These are phyloP conservation scores for Knoxdaviesia capensis DNA, from an alignment of 2,329 filamentous ascomycete species.

Conservation along the genomic window DNA sequence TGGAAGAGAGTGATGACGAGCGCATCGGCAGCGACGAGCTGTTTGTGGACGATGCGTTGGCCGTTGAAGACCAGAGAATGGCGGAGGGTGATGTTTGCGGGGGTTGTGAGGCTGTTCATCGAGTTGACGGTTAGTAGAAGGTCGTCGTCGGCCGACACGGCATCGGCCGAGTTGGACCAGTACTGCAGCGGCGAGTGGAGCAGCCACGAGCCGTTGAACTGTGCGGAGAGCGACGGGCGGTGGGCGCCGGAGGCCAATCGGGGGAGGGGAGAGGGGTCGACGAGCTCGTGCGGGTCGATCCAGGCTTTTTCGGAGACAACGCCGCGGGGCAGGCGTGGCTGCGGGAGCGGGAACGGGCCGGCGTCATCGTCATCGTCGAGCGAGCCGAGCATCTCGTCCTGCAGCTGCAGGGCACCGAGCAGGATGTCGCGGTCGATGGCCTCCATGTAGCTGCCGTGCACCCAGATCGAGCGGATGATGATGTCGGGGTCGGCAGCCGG, in stretches of 20 bases:
- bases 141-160: slow-evolving; percentile 38
- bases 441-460: slow-evolving; percentile 64
- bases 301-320: too few species aligned
- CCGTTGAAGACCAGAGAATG: slow-evolving; percentile 68
- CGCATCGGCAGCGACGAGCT: slow-evolving; percentile 52
- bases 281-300: too few species aligned
- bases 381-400: slow-evolving; percentile 43
- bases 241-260: too few species aligned
- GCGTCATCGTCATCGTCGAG: too few species aligned
- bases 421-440: slow-evolving; percentile 48
- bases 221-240: too few species aligned
- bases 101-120: slow-evolving; percentile 26
- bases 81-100: slow-evolving; percentile 50
- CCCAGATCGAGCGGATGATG: slow-evolving; percentile 67
- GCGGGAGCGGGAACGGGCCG: too few species aligned
- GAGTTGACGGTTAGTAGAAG: slow-evolving; percentile 40
- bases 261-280: too few species aligned
- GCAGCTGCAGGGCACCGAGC: slow-evolving; percentile 44
- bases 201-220: too few species aligned
- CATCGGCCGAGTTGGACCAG: slow-evolving; percentile 47
- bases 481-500: slow-evolving; percentile 39
- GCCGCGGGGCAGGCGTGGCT: too few species aligned
- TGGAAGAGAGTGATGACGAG: slow-evolving; percentile 62
- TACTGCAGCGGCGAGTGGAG: slow-evolving; percentile 66
- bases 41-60: slow-evolving; percentile 51